Evolutionary conservation across 2,329 filamentous ascomycete species (phyloP).

Genomic region (Emericellopsis cladophorae): DNA sequence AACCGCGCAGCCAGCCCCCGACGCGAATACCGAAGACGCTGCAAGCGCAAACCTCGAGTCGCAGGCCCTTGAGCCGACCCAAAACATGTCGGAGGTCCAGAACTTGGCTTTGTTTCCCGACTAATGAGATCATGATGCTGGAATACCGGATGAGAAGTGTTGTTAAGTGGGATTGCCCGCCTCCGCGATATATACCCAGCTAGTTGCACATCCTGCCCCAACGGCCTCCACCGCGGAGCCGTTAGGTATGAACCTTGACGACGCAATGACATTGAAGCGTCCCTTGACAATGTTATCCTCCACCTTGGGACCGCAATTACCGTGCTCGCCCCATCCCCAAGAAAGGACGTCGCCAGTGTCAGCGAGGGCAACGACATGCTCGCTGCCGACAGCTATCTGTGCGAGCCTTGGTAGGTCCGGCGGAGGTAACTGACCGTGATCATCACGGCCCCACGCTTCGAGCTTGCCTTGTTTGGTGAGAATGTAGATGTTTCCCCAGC

Average conservation of each 20-base stretch:
- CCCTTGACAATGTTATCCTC: constrained; percentile 55
- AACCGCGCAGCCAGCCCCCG: constrained; percentile 7
- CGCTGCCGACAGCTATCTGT: constrained; percentile 71
- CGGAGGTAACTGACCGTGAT: constrained; percentile 71
- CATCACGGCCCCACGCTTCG: constrained; percentile 68
- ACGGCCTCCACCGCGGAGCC: constrained; percentile 43
- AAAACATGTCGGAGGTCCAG: constrained; percentile 56
- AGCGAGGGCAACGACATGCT: constrained; percentile 71
- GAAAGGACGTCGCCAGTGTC: constrained; percentile 54
- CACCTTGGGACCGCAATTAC: constrained; percentile 72
- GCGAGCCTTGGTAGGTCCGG: constrained; percentile 41
- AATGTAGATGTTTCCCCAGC: constrained; percentile 74
- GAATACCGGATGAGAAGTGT: not conserved
- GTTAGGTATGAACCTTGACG: constrained; percentile 38
- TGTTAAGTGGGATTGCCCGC: constrained; percentile 2
- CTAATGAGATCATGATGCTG: constrained; percentile 7
- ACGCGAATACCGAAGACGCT: constrained; percentile 8
- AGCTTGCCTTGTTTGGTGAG: constrained; percentile 39
- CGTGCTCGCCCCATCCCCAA: constrained; percentile 98
- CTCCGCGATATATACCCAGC: constrained; percentile 50
- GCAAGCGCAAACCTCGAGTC: constrained; percentile 11
- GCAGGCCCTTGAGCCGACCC: constrained; percentile 52
- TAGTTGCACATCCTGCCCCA: constrained; percentile 84
- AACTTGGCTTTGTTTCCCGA: constrained; percentile 29
- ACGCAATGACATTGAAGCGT: constrained; percentile 54